Conservation (phyloP, 371 early-diverging fungal genomes). For the Syncephalastrum sp. region DNA sequence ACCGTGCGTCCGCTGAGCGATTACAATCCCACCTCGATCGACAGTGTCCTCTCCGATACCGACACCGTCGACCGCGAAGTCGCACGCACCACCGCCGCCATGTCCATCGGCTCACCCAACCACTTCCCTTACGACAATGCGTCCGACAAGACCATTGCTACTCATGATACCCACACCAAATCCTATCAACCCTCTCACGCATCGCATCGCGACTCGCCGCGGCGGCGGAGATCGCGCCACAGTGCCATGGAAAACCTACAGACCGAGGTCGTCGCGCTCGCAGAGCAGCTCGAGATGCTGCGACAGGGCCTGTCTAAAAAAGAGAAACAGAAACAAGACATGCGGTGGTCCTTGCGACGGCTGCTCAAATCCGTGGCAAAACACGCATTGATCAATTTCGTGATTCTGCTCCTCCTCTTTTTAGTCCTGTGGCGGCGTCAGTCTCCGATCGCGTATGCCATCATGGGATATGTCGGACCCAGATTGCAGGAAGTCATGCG, state of each 20-base stretch:
- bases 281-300: constrained; percentile 45
- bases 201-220: constrained; percentile 19
- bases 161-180: constrained; percentile 32
- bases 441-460: constrained; percentile 40
- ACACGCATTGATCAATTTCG: constrained; percentile 34
- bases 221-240: constrained; percentile 1
- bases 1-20: neutral
- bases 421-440: constrained; percentile 29
- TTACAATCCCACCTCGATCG: neutral
- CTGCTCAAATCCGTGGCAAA: constrained; percentile 25
- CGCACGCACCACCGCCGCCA: constrained; percentile 32
- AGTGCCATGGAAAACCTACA: constrained; percentile 47
- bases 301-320: constrained; percentile 16
- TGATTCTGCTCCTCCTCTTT: constrained; percentile 30
- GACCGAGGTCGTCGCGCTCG: constrained; percentile 47
- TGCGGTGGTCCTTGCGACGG: constrained; percentile 23
- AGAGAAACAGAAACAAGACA: constrained; percentile 22
- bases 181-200: no score
- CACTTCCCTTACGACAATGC: constrained; percentile 23
- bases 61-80: constrained; percentile 47
- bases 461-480: constrained; percentile 30
- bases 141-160: constrained; percentile 47
- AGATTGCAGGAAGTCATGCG: constrained; percentile 19
- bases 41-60: constrained; percentile 30
- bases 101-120: constrained; percentile 21